These are phyloP conservation scores for Cladosporium austrohemisphaericum DNA, from an alignment of 2,329 filamentous ascomycete genomes.

Conservation along the genomic window DNA sequence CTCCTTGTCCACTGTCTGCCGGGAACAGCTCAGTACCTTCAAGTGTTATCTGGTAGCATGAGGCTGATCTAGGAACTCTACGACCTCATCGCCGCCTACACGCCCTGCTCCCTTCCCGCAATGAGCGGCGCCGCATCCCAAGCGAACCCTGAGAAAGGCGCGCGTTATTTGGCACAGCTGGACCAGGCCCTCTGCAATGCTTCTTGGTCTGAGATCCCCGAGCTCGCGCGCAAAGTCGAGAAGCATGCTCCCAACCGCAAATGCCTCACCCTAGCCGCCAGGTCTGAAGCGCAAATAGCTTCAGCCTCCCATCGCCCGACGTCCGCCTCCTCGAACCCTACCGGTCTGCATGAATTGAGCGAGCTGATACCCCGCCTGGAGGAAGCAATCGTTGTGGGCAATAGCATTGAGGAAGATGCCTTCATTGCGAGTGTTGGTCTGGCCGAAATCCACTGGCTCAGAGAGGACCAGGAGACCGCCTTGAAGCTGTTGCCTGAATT, in stretches of 20 bases:
- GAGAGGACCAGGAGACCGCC: constrained; percentile 57
- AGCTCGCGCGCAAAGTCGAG: constrained; percentile 85
- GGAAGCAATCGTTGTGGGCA: constrained; percentile 28
- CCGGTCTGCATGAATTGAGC: constrained; percentile 32
- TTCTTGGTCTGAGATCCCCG: constrained; percentile 80
- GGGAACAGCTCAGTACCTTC: no score
- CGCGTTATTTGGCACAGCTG: constrained; percentile 75
- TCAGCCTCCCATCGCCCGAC: constrained; percentile 42
- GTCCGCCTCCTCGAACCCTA: constrained; percentile 36
- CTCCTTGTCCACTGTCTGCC: no score
- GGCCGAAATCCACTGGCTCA: constrained; percentile 80
- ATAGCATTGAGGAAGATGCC: constrained; percentile 46
- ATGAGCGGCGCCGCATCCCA: constrained; percentile 25
- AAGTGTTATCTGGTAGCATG: neutral
- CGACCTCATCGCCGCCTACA: constrained; percentile 1
- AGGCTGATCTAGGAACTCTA: constrained; percentile 13
- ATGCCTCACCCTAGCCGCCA: constrained; percentile 43
- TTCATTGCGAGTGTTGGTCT: constrained; percentile 79
- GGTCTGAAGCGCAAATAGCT: constrained; percentile 46
- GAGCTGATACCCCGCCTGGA: constrained; percentile 40
- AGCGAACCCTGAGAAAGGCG: constrained; percentile 58
- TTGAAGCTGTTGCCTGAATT: constrained; percentile 45
- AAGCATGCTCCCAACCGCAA: constrained; percentile 70
- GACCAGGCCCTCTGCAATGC: constrained; percentile 84
- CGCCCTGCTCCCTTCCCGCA: constrained; percentile 14